These are phyloP conservation scores for Populus hybrid DNA, from an alignment of 441 rosid species.

Conservation along the genomic window DNA sequence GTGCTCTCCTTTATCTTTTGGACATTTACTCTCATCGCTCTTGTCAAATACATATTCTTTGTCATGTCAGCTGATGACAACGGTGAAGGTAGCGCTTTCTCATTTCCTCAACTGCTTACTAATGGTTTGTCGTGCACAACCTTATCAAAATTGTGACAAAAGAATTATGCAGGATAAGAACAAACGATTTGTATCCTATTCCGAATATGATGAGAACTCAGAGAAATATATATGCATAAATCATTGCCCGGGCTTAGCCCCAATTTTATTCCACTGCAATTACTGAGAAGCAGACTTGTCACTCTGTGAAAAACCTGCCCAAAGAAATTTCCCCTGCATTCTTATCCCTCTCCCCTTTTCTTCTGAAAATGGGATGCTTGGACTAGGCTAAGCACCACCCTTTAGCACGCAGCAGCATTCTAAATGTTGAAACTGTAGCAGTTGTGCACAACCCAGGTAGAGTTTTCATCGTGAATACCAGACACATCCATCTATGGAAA, in stretches of 20 bases:
- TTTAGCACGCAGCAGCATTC: neutral
- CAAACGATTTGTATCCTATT: neutral
- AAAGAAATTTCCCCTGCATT: neutral
- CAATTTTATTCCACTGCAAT: neutral
- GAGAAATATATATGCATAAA: neutral
- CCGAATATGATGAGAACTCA: neutral
- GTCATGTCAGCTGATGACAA: conserved; percentile 78
- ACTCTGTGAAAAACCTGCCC: neutral
- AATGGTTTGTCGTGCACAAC: neutral
- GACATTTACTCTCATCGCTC: conserved; percentile 64
- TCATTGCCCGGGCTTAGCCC: neutral
- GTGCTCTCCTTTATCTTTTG: conserved; percentile 76
- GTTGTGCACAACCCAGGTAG: neutral
- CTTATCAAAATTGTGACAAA: neutral
- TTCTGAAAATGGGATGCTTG: neutral
- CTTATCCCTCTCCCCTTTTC: neutral
- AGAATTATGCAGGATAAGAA: neutral
- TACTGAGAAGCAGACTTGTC: neutral
- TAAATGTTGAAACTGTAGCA: neutral
- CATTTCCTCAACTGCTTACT: neutral
- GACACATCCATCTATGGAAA: neutral
- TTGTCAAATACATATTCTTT: conserved; percentile 57
- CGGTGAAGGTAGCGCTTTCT: conserved; percentile 55
- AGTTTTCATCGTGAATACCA: neutral
- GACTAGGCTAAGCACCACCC: neutral